Evolutionary conservation across 2,329 filamentous ascomycete genomes (phyloP).

Genomic region (Cercospora sp.): DNA sequence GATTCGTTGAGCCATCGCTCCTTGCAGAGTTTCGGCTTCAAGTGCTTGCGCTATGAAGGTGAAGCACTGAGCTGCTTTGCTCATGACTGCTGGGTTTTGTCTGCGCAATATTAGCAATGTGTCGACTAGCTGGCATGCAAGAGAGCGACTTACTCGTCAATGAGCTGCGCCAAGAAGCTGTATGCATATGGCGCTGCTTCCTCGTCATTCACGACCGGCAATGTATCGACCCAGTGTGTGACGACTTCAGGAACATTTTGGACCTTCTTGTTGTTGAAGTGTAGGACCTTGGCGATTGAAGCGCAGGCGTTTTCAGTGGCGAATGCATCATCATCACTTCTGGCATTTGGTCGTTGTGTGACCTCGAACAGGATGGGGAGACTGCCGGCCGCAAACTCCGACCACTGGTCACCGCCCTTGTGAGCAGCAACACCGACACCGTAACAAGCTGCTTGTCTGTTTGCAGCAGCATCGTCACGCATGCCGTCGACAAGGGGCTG

Average conservation of each 20-base stretch:
- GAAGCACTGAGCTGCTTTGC: conserved; percentile 79
- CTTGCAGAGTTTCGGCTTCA: conserved; percentile 85
- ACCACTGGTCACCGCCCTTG: conserved; percentile 83
- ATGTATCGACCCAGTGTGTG: conserved; percentile 82
- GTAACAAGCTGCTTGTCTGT: conserved; percentile 93
- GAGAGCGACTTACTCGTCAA: conserved; percentile 76
- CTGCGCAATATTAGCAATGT: conserved; percentile 51
- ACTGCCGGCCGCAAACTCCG: conserved; percentile 78
- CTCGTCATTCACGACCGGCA: conserved; percentile 92
- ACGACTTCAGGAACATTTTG: conserved; percentile 73
- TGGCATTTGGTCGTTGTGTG: conserved; percentile 75
- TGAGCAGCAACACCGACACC: conserved; percentile 94
- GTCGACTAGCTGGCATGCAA: neutral
- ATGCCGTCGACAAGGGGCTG: conserved; percentile 85
- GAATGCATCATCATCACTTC: conserved; percentile 90
- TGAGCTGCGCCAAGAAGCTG: conserved; percentile 84
- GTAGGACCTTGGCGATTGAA: conserved; percentile 93
- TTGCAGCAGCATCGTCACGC: conserved; percentile 81
- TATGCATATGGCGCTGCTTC: conserved; percentile 97
- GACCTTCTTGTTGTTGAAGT: conserved; percentile 80
- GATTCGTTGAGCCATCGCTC: conserved; percentile 75
- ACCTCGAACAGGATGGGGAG: conserved; percentile 83
- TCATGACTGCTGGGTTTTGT: conserved; percentile 78
- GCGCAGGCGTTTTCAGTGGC: conserved; percentile 97
- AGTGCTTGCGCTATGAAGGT: conserved; percentile 82